These are phyloP conservation scores for Macrolepiota dolichaula DNA, from an alignment of 768 basidiomycete genomes.

Conservation along the genomic window DNA sequence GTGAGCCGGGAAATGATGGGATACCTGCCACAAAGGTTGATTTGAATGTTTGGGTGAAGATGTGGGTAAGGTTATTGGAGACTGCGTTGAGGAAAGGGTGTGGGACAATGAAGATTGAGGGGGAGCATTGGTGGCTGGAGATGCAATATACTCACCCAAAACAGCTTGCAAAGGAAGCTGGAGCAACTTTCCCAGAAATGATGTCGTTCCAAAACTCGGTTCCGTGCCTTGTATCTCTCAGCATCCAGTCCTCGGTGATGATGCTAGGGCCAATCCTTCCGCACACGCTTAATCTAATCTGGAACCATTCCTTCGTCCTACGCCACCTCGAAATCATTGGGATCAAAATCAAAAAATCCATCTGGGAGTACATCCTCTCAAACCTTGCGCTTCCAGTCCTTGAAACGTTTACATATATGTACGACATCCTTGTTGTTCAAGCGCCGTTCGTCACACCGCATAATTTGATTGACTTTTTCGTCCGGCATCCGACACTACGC, in stretches of 20 bases:
- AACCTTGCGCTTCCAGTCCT: not conserved
- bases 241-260: not conserved
- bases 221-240: not conserved
- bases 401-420: not conserved
- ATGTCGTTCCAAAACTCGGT: not conserved
- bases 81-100: not conserved
- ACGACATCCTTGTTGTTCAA: not conserved
- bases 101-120: not conserved
- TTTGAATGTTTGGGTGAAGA: not conserved
- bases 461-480: not conserved
- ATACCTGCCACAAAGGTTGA: no score
- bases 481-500: not conserved
- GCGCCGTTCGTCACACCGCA: not conserved
- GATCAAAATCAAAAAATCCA: not conserved
- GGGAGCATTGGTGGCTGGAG: not conserved
- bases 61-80: not conserved
- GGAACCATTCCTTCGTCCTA: not conserved
- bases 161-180: not conserved
- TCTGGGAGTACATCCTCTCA: not conserved
- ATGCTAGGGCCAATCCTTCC: conserved; percentile 1
- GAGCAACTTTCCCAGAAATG: not conserved
- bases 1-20: no score
- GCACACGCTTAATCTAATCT: not conserved
- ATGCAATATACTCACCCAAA: not conserved
- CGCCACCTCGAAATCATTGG: not conserved